These are phyloP conservation scores for Candida cerambycidarum DNA, from an alignment of 805 yeast genomes.

Conservation along the genomic window DNA sequence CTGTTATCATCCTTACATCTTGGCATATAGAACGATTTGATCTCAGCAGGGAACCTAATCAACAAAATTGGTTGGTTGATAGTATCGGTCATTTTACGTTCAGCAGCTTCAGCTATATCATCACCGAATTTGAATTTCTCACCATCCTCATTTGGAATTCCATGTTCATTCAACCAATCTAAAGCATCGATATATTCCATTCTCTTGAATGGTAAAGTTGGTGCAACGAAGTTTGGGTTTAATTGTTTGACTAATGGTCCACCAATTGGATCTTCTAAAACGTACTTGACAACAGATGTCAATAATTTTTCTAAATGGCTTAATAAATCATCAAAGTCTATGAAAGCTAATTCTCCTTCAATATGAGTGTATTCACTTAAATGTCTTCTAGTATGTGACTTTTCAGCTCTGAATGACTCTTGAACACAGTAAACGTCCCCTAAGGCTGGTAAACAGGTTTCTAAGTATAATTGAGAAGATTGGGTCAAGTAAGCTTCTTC, in stretches of 20 bases:
- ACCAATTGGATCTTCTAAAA: conserved; percentile 86
- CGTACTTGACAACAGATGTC: conserved; percentile 66
- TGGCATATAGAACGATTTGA: conserved; percentile 98
- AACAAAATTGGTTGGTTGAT: conserved; percentile 90
- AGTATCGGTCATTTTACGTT: conserved; percentile 96
- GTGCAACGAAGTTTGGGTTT: conserved; percentile 88
- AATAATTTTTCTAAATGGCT: conserved; percentile 80
- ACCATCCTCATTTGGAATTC: conserved; percentile 92
- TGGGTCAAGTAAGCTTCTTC: conserved; percentile 96
- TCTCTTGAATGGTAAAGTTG: conserved; percentile 84
- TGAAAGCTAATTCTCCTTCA: conserved; percentile 90
- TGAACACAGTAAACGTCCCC: conserved; percentile 98
- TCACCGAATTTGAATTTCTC: conserved; percentile 94
- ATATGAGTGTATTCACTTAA: conserved; percentile 95
- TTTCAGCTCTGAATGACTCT: conserved; percentile 99
- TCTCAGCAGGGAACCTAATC: conserved; percentile 93
- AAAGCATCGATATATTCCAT: conserved; percentile 89
- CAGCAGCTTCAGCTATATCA: conserved; percentile 99
- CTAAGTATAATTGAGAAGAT: conserved; percentile 94
- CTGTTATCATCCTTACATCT: conserved; percentile 85
- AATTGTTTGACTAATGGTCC: conserved; percentile 87
- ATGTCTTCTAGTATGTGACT: conserved; percentile 98
- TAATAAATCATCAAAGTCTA: conserved; percentile 83
- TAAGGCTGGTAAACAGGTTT: conserved; percentile 91
- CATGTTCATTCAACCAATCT: conserved; percentile 95